Conservation (phyloP, 1,284 basidiomycete species). For the Erythrobasidium hasegawianum region DNA sequence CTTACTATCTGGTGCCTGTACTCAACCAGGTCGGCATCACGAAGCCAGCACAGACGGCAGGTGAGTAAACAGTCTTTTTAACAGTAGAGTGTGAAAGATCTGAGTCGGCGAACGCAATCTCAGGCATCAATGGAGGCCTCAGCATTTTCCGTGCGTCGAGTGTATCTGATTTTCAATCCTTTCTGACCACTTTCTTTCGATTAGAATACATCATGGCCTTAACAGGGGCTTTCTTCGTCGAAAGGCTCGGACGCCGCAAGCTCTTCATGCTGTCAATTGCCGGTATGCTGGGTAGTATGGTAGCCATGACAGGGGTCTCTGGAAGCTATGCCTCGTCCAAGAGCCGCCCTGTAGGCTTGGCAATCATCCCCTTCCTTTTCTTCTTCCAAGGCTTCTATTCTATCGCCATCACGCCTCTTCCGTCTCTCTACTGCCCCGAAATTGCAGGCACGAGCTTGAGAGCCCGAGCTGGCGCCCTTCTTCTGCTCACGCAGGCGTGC, state of each 20-base stretch:
- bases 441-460: no score
- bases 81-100: no score
- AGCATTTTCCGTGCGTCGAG: not conserved
- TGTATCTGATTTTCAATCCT: no score
- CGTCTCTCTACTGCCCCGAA: not conserved
- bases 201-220: not conserved
- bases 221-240: not conserved
- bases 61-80: not conserved
- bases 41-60: slow-evolving; percentile 9
- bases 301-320: slow-evolving; percentile 5
- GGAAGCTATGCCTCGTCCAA: slow-evolving; percentile 9
- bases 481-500: no score
- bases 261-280: slow-evolving; percentile 44
- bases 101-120: no score
- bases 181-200: not conserved
- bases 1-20: slow-evolving; percentile 33
- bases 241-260: slow-evolving; percentile 38
- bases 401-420: slow-evolving; percentile 20
- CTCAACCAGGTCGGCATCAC: slow-evolving; percentile 5
- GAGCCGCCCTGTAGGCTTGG: not conserved
- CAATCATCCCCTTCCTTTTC: slow-evolving; percentile 23
- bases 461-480: no score
- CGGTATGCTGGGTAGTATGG: slow-evolving; percentile 38
- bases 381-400: slow-evolving; percentile 25
- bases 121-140: not conserved